Evolutionary conservation across 257 asterid species (phyloP).

Genomic region (Parsonsia alboflavescens): DNA sequence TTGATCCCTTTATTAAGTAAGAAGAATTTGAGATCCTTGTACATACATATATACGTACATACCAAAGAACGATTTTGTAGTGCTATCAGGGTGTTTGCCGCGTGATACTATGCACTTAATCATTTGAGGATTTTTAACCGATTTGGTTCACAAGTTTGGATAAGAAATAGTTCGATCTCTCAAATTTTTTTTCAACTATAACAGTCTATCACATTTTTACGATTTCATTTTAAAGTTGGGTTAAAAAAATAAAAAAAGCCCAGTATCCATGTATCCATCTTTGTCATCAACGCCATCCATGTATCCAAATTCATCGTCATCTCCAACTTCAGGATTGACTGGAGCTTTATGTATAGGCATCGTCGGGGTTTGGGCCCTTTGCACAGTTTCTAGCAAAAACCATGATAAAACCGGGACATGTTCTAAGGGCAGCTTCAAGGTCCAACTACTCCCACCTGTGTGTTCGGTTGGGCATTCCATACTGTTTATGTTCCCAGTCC

Average conservation of each 20-base stretch:
- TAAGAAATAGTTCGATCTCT: no score
- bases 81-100: neutral
- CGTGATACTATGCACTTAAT: no score
- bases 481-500: neutral
- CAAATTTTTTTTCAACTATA: no score
- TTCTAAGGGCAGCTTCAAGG: conserved; percentile 60
- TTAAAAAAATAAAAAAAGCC: no score
- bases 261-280: no score
- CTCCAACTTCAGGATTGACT: conserved; percentile 13
- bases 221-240: no score
- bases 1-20: neutral
- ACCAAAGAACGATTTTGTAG: neutral
- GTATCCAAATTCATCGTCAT: conserved; percentile 9
- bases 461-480: conserved; percentile 51
- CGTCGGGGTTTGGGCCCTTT: conserved; percentile 76
- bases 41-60: no score
- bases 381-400: conserved; percentile 69
- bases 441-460: conserved; percentile 64
- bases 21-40: neutral
- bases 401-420: conserved; percentile 65
- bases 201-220: no score
- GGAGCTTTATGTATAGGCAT: conserved; percentile 55
- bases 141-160: no score
- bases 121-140: no score
- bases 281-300: conserved; percentile 17